A percentile compares a stretch with the other conserved stretches of the same genome.
phyloP scores from a whole-genome alignment of 257 asterid genomes.

The Nicotiana paniculata region DNA sequence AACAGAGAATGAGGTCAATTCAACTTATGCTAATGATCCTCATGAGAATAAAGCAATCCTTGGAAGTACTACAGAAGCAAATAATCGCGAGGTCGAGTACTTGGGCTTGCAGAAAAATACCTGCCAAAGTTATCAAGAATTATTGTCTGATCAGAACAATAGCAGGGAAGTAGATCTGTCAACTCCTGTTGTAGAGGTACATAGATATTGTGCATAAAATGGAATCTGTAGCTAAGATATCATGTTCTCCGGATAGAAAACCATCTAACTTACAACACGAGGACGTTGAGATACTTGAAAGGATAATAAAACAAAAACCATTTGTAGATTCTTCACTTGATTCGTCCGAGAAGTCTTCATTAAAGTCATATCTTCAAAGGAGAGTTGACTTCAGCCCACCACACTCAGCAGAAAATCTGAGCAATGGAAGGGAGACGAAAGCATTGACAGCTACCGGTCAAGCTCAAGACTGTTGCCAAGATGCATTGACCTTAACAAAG shows the following conservation, averaged over 20 bases:
- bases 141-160: constrained; percentile 32
- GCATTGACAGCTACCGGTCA: constrained; percentile 11
- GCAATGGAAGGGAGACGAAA: constrained; percentile 6
- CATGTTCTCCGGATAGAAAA: constrained; percentile 18
- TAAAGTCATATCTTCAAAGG: constrained; percentile 19
- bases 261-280: constrained; percentile 14
- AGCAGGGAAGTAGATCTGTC: constrained; percentile 21
- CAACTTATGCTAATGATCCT: not conserved
- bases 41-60: constrained; percentile 16
- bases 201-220: constrained; percentile 46
- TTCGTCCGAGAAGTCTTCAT: constrained; percentile 15
- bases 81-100: not conserved
- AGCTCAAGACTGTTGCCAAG: constrained; percentile 17
- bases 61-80: constrained; percentile 13
- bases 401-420: constrained; percentile 9
- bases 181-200: constrained; percentile 36
- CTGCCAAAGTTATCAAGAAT: constrained; percentile 38
- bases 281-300: constrained; percentile 10
- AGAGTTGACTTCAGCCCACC: constrained; percentile 16
- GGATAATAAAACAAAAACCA: constrained; percentile 21
- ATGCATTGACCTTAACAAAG: constrained; percentile 8
- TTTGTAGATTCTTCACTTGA: constrained; percentile 20
- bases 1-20: constrained; percentile 44
- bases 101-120: constrained; percentile 14
- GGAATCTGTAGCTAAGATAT: constrained; percentile 18